Conservation (phyloP, 2,329 filamentous ascomycete species). For the Neodidymelliopsis sp. region DNA sequence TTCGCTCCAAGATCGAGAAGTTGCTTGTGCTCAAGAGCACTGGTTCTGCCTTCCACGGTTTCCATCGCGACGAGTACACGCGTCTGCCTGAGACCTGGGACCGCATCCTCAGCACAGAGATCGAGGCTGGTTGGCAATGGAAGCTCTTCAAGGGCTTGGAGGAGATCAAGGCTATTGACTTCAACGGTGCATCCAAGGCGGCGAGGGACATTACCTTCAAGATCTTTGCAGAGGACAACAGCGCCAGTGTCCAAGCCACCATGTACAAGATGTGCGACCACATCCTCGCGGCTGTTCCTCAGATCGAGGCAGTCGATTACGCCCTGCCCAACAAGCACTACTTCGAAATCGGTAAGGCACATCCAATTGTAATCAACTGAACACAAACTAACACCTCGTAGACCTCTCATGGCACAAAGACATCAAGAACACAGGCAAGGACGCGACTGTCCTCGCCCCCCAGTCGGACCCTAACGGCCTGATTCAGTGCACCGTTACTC, state of each 20-base stretch:
- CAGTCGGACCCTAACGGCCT: conserved; percentile 93
- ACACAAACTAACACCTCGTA: conserved; percentile 48
- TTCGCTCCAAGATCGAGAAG: conserved; percentile 80
- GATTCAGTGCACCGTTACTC: conserved; percentile 89
- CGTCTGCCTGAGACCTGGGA: conserved; percentile 91
- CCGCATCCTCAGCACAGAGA: conserved; percentile 91
- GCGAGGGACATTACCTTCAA: conserved; percentile 88
- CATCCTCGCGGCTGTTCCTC: conserved; percentile 78
- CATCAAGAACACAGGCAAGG: conserved; percentile 90
- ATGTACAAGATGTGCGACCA: conserved; percentile 99
- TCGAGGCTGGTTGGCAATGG: conserved; percentile 90
- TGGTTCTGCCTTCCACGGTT: conserved; percentile 93
- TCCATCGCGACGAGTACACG: conserved; percentile 91
- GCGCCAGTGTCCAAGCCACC: conserved; percentile 91
- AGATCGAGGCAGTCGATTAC: conserved; percentile 78
- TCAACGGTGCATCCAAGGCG: conserved; percentile 79
- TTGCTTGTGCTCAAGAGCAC: conserved; percentile 95
- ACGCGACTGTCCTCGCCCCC: conserved; percentile 94
- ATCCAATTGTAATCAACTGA: background rate
- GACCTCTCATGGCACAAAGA: conserved; percentile 98
- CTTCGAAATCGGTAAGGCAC: conserved; percentile 83
- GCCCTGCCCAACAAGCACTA: conserved; percentile 97
- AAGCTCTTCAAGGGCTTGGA: conserved; percentile 70
- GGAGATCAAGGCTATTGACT: conserved; percentile 73
- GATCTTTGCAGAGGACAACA: conserved; percentile 88